Conservation (phyloP, 345 rosid species). For the Salix caprea region DNA sequence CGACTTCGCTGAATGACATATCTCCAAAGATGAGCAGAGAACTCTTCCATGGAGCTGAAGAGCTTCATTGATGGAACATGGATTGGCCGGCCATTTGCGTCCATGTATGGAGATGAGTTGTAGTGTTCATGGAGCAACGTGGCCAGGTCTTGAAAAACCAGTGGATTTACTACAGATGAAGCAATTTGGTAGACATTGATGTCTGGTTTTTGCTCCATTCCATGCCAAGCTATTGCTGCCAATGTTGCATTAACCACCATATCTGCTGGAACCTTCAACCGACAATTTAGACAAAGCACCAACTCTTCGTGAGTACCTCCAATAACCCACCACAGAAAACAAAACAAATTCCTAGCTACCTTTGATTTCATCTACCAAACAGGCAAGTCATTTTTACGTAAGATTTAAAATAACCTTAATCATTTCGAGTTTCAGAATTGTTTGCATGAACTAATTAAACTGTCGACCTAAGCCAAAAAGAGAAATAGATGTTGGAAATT, state of each 20-base stretch:
- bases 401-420: too few species aligned
- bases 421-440: background rate
- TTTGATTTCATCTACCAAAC: too few species aligned
- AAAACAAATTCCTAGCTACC: too few species aligned
- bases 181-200: constrained; percentile 81
- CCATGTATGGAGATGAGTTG: constrained; percentile 59
- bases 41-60: constrained; percentile 69
- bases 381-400: too few species aligned
- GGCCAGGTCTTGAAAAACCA: constrained; percentile 62
- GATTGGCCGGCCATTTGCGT: constrained; percentile 73
- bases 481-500: too few species aligned
- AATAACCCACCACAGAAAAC: too few species aligned
- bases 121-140: constrained; percentile 63
- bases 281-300: background rate
- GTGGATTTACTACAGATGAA: constrained; percentile 79
- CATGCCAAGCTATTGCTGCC: constrained; percentile 86
- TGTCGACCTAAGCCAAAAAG: background rate
- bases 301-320: background rate
- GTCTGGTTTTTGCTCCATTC: constrained; percentile 51
- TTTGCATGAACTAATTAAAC: background rate
- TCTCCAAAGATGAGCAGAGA: constrained; percentile 63
- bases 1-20: constrained; percentile 51
- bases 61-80: constrained; percentile 73
- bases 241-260: constrained; percentile 83
- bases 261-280: constrained; percentile 62